Base-by-base conservation (phyloP, 2,329 filamentous ascomycete genomes). In the Phaeosphaeria sp. region DNA sequence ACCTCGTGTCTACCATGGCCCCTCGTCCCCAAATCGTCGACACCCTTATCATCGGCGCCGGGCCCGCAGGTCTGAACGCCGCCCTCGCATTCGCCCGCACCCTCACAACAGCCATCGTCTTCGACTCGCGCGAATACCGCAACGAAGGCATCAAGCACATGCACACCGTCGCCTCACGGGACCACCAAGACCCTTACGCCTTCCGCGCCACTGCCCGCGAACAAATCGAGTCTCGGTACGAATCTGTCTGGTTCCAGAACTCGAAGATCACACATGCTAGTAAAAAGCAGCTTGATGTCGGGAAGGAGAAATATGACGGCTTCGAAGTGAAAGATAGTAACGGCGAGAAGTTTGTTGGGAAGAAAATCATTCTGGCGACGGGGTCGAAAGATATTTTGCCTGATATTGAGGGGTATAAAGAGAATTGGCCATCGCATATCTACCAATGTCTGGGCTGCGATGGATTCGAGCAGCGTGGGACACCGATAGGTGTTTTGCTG, bases 401-500 rank as follows among this genome's bases (percentile, higher is more conserved):
- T 0, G 77, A 82, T 15, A 82, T 87, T 17, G 23, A 41, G 1
- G 86, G 87, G 0, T 89, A 85, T 59, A 76, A 62, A 0, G 82
- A 87, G 42, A 83, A 82, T 54, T 89, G 85, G 85, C 67, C 71
- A 0, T 21, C 39, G 5, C 71, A 74, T 41, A 72, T 73, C 33
- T 87, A 84, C 62, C 85, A 87, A 64, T 88, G 85, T 62, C 78
- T 88, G 1, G 86, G 83, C 64, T 88, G 85, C 69, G 80, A 87
- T 60, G 86, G 86, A 4, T 88, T 80, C 67, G 86, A 89, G 60
- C 83, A 87, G 50, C 78, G 81, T 15, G 84, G 82, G 1, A 64
- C 63, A 1, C 64, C 74, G 0, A 67, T 72, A 5, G 73, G 72
- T 2, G 58, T 75, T 18, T 60, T 75, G 0, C 64, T 59, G 2